Evolutionary conservation across 805 yeast species (phyloP).

Genomic region (Scheffersomyces spartinae): DNA sequence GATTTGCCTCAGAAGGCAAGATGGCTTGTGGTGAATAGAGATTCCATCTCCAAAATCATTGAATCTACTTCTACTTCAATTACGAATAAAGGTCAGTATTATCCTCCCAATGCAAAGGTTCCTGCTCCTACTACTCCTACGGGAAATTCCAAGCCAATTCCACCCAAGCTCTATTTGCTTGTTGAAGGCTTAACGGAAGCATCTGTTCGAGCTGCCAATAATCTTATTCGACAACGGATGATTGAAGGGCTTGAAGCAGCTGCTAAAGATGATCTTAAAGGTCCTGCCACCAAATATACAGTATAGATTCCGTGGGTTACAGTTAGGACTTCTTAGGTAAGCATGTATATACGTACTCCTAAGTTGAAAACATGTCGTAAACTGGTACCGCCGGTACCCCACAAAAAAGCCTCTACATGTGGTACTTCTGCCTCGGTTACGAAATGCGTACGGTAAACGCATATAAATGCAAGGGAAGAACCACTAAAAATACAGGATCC

Average conservation of each 20-base stretch:
- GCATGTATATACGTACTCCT: no score
- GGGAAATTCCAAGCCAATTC: slow-evolving; percentile 36
- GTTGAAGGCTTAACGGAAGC: slow-evolving; percentile 64
- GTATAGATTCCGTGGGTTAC: slow-evolving; percentile 12
- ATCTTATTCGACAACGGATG: slow-evolving; percentile 40
- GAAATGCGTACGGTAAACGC: no score
- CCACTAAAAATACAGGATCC: no score
- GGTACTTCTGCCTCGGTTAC: no score
- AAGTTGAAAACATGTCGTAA: no score
- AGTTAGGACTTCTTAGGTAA: no score
- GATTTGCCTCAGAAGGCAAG: slow-evolving; percentile 76
- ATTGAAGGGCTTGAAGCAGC: slow-evolving; percentile 45
- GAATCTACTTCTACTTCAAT: slow-evolving; percentile 68
- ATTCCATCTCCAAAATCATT: slow-evolving; percentile 48
- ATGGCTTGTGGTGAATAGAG: slow-evolving; percentile 65
- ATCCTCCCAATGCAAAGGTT: slow-evolving; percentile 23
- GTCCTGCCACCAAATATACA: slow-evolving; percentile 38
- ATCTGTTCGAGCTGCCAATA: slow-evolving; percentile 49
- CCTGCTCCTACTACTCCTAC: slow-evolving; percentile 45
- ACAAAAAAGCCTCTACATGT: no score
- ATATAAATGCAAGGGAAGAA: no score
- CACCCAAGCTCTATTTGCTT: slow-evolving; percentile 64
- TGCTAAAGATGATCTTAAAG: slow-evolving; percentile 30
- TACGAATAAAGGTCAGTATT: slow-evolving; percentile 72
- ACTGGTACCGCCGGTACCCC: no score